Evolutionary conservation across 805 yeast genomes (phyloP), one percentile per base, ranked within the genome.

Genomic region (Hanseniaspora meyeri): DNA sequence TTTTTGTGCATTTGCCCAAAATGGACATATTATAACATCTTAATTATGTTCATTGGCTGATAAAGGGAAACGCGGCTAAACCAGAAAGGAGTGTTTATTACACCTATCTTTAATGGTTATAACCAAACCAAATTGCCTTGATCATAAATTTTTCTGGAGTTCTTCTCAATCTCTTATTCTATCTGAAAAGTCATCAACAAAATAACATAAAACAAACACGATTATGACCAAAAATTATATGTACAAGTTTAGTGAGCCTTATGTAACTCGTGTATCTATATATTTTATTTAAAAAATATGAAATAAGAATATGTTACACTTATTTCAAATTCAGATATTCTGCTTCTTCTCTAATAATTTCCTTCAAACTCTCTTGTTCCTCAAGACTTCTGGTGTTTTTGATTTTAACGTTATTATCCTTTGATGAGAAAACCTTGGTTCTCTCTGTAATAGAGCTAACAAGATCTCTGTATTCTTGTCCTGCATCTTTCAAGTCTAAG

Each of bases 381-480:
- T 53, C 43, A 39, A 20, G 24, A 8, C 17, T 32, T 53, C 57
- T 53, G 11, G 43, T 45, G 19, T 51, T 34, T 48, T 51, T 52
- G 49, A 59, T 38, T 42, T 56, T 36, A 42, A 55, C 20, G 34
- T 57, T 55, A 53, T 24, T 17, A 16, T 29, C 40, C 17, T 46
- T 38, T 31, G 51, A 32, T 40, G 47, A 47, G n/a, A 57, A 51
- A 19, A 40, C 32, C 29, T 48, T 55, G 34, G 49, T 57, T 48
- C 48, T 51, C 31, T 49, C 49, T 16, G 49, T 37, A 5, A 48
- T 42, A 27, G 40, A 36, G 32, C 27, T 36, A 37, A 52, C 36
- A 19, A 51, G 17, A 46, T 52, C 17, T 50, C 57, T 49, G 59
- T 62, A 47, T 47, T 56, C 55, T 17, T 24, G 27, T 14, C 43